A percentile compares a stretch with the other conserved stretches of the same genome.
Conservation (phyloP, 192 early-diverging fungal genomes). For the Coemansia aciculifera region DNA sequence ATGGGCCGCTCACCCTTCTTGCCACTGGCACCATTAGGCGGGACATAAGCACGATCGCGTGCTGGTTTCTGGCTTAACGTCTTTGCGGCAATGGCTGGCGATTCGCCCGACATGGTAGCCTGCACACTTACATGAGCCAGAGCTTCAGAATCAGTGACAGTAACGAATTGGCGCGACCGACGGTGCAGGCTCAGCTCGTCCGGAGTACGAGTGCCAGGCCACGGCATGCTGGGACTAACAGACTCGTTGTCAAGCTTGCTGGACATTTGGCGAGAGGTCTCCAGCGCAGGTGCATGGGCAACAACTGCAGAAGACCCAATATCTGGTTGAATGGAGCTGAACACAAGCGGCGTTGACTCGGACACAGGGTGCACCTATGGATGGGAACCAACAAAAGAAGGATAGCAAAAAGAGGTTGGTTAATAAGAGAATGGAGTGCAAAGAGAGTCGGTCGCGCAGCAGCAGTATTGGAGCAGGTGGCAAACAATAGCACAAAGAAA, state of each 20-base stretch:
- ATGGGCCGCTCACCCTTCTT: slow-evolving; percentile 3
- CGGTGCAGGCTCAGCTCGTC: slow-evolving; percentile 15
- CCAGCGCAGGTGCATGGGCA: neutral
- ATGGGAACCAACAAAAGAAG: no score
- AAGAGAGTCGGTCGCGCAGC: neutral
- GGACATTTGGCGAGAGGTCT: slow-evolving; percentile 10
- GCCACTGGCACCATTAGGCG: neutral
- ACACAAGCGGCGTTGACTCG: neutral
- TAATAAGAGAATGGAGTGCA: neutral
- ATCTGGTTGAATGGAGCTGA: neutral
- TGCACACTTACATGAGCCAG: slow-evolving; percentile 36
- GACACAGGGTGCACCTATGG: neutral
- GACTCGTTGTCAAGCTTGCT: neutral
- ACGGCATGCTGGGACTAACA: slow-evolving; percentile 1
- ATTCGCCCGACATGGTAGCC: slow-evolving; percentile 26
- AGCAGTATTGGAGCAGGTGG: neutral
- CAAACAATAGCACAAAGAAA: slow-evolving; percentile 2
- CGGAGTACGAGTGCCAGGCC: neutral
- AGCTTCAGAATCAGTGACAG: slow-evolving; percentile 28
- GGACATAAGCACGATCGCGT: neutral
- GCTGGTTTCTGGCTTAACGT: neutral
- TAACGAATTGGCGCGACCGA: slow-evolving; percentile 5
- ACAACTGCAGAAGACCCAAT: neutral
- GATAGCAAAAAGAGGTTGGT: neutral
- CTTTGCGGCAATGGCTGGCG: slow-evolving; percentile 18